Conservation (phyloP, 2,329 filamentous ascomycete species). For the Colletotrichum lini region DNA sequence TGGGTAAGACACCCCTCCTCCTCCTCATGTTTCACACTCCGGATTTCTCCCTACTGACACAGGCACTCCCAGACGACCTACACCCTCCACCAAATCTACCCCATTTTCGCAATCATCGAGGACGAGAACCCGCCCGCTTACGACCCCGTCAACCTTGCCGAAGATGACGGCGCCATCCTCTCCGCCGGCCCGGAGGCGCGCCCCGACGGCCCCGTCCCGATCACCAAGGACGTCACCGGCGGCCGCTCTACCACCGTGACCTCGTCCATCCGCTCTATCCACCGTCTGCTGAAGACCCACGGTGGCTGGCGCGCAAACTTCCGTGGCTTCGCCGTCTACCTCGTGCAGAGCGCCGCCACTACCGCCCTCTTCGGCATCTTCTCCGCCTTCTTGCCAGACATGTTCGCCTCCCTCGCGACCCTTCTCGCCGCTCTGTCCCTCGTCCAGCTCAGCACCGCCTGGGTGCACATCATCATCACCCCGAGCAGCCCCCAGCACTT, state of each 20-base stretch:
- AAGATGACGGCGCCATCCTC: constrained; percentile 54
- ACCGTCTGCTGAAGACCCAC: constrained; percentile 70
- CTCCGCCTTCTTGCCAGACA: constrained; percentile 57
- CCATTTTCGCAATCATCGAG: constrained; percentile 71
- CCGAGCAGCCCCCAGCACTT: constrained; percentile 74
- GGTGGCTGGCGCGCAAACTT: constrained; percentile 77
- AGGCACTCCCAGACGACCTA: constrained; percentile 60
- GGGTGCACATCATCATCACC: constrained; percentile 90
- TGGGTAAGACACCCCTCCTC: constrained; percentile 53
- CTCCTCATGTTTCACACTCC: background rate
- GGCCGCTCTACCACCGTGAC: constrained; percentile 60
- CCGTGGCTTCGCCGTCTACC: constrained; percentile 73
- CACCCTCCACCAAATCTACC: constrained; percentile 65
- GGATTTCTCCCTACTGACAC: background rate
- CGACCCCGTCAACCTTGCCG: constrained; percentile 63
- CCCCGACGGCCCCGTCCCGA: constrained; percentile 39
- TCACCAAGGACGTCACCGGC: constrained; percentile 46
- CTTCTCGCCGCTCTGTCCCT: constrained; percentile 73
- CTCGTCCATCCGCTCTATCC: constrained; percentile 65
- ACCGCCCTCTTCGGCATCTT: constrained; percentile 61
- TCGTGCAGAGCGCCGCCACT: constrained; percentile 56
- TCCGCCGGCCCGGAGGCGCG: constrained; percentile 47
- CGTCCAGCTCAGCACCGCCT: constrained; percentile 79
- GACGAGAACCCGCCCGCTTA: constrained; percentile 70
- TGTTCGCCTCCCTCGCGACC: constrained; percentile 64